Base-by-base conservation (phyloP, 2,329 filamentous ascomycete species). In the Diaporthe aspalathi region DNA sequence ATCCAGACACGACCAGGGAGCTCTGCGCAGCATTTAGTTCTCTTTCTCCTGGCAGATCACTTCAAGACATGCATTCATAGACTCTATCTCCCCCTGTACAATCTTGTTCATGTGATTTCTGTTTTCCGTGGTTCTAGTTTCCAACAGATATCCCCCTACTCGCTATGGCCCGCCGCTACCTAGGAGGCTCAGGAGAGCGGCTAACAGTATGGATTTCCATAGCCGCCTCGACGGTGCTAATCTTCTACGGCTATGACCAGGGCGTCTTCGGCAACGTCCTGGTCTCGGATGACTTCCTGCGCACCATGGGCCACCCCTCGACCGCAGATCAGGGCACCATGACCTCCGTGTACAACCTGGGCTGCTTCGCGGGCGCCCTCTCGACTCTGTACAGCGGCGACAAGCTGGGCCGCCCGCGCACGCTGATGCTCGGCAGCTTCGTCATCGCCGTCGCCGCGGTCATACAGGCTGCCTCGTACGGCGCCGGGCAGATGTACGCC, bases 201-300 rank as follows among this genome's bases (percentile, higher is more conserved):
- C 79, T 87, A n/a, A 87, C 85, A 0, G 79, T 87, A 20, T 87
- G 85, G 85, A 87, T 87, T 52, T 85, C 83, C 6, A 78, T 87
- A 22, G 84, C 85, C 16, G 84, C 85, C 1, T 84, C 82, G 1
- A 87, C 84, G 0, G 84, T 87, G 5, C 77, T 87, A 27, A 79
- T 86, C 68, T 86, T 87, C 75, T 87, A 87, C 72, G 84, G 82
- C 35, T 83, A 83, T 67, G 81, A 83, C 65, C 81, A 83, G 76
- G 79, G 78, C 27, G 76, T 80, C 3, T 80, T 79, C 57, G 78
- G 78, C 17, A 78, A 78, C 38, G 75, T 78, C 24, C 72, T 78
- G 27, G 74, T 78, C 45, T 75, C 72, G 5, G 73, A 77, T 17
- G 75, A 78, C 71, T 78, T 77, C 63, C 73, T 78, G 20, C 43